A percentile compares a stretch with the other conserved stretches of the same genome.
These are phyloP conservation scores for Pistacia integerrima DNA, from an alignment of 345 rosid species.

Conservation along the genomic window DNA sequence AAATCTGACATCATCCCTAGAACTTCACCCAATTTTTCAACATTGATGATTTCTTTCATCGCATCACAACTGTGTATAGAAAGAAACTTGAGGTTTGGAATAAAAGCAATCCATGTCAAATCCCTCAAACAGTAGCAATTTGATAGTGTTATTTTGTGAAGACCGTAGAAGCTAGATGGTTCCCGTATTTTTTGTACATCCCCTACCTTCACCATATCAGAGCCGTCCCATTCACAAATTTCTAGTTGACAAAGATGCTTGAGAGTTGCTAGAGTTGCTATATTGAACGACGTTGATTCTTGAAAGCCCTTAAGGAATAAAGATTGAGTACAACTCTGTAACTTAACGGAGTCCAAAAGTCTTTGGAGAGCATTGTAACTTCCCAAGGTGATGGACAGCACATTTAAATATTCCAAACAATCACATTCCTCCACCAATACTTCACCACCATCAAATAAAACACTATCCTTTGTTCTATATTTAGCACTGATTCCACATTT, in stretches of 20 bases:
- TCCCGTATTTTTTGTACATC: background rate
- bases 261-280: background rate
- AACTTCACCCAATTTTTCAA: conserved; percentile 1
- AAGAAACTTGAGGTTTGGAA: conserved; percentile 18
- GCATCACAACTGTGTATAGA: background rate
- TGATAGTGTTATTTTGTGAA: background rate
- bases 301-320: background rate
- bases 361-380: background rate
- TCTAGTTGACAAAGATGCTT: background rate
- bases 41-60: conserved; percentile 23
- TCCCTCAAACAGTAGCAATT: background rate
- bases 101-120: conserved; percentile 25
- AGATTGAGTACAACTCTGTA: background rate
- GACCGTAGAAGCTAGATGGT: background rate
- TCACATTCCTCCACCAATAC: conserved; percentile 9
- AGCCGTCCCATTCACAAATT: no score
- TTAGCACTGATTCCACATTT: no score
- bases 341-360: background rate
- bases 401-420: conserved; percentile 12
- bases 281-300: background rate
- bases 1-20: background rate
- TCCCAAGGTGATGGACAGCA: background rate
- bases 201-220: background rate
- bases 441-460: background rate
- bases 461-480: no score